Base-by-base conservation (phyloP, 768 basidiomycete genomes). In the Lactarius trivialis region DNA sequence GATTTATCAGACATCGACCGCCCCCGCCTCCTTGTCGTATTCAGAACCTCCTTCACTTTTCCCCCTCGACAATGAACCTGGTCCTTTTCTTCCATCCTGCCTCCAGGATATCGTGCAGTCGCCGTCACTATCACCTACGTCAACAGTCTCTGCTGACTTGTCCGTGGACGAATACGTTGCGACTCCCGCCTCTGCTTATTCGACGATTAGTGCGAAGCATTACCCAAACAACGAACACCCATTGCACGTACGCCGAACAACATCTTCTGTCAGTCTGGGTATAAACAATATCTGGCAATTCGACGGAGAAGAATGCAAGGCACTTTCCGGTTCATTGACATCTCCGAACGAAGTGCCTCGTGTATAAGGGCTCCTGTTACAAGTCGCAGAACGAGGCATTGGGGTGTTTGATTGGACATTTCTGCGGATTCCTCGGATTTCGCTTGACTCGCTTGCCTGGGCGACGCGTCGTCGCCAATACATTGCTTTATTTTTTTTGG, bases 51-150 rank as follows among this genome's bases (percentile, higher is more conserved):
- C 50, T 63, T 68, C 26, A 58, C 50, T 59, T 69, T 68, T 58
- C 70, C 65, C 67, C 41, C 56, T 54, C 55, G 65, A 67, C 55
- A 52, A 67, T 66, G 37, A 63, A 65, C 55, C 76, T 19, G 73
- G 68, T 21, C 74, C 85, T 7, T 78, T 90, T 43, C 77, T 91
- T n/a, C 89, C 89, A 3, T 83, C 88, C 8, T 91, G 89, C 75
- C 72, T 91, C 65, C 85, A 88, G 69, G 86, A 89, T 65, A 84
- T 88, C 26, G 81, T 89, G 21, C 82, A 84, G 68, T 82, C 85
- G 0, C 85, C 85, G n/a, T 79, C 87, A 6, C 82, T 68, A 34
- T 71, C 72, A 28, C 71, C 73, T n/a, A 58, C 86, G 21, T 78
- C 84, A 5, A 85, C 83, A 17, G 79, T 85, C 9, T 85, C 85